Evolutionary conservation across 371 early-diverging fungal genomes (phyloP).

Genomic region (Mucor sp.): DNA sequence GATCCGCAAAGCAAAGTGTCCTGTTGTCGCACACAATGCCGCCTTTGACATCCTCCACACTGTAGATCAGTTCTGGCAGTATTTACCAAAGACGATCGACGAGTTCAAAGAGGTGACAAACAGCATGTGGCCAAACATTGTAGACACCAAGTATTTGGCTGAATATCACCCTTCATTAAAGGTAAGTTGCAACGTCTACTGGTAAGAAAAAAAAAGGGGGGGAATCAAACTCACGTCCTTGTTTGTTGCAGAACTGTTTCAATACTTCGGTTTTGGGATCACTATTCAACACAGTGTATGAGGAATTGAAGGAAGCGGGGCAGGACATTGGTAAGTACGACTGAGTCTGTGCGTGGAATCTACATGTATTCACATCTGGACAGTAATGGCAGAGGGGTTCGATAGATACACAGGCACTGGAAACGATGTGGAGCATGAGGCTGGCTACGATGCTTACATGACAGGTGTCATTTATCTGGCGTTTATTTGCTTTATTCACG

Average conservation of each 20-base stretch:
- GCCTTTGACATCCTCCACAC: constrained; percentile 78
- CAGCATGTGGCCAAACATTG: constrained; percentile 58
- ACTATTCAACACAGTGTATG: constrained; percentile 35
- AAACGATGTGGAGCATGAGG: constrained; percentile 71
- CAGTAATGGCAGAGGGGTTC: constrained; percentile 39
- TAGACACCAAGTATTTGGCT: constrained; percentile 61
- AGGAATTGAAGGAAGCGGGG: constrained; percentile 30
- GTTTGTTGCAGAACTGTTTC: constrained; percentile 21
- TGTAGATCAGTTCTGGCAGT: constrained; percentile 72
- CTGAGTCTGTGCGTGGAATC: not conserved
- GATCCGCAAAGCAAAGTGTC: constrained; percentile 68
- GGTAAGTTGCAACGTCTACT: too few relatives aligned
- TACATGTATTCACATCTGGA: not conserved
- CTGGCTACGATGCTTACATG: constrained; percentile 89
- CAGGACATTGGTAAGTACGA: constrained; percentile 45
- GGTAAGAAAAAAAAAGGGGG: not conserved
- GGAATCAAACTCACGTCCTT: not conserved
- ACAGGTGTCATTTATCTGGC: constrained; percentile 79
- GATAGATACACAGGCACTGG: constrained; percentile 32
- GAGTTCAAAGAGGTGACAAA: constrained; percentile 60
- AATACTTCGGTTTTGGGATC: constrained; percentile 33
- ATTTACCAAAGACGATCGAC: constrained; percentile 60
- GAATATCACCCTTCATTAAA: constrained; percentile 52
- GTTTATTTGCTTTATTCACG: constrained; percentile 49
- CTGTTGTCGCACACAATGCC: constrained; percentile 85